Conservation (phyloP, 2,329 filamentous ascomycete genomes). For the Huntiella abstrusa region DNA sequence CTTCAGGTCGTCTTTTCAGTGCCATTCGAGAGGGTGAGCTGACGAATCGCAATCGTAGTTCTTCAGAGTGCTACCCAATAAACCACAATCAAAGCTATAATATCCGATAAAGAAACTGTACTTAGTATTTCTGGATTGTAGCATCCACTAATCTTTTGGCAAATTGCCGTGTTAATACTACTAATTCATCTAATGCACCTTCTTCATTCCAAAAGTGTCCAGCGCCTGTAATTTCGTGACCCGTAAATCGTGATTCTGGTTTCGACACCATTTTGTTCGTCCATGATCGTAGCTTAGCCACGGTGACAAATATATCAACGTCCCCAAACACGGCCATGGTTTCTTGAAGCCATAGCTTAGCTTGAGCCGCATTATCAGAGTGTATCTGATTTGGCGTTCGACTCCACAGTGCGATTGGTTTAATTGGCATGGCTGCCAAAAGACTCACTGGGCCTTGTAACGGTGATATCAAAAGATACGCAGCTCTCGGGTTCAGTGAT, state of each 20-base stretch:
- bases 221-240: slow-evolving; percentile 30
- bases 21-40: too few relatives aligned
- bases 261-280: slow-evolving; percentile 28
- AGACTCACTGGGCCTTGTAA: slow-evolving; percentile 40
- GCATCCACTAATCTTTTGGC: background rate
- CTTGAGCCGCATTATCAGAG: slow-evolving; percentile 21
- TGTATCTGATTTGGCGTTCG: background rate
- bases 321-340: slow-evolving; percentile 59
- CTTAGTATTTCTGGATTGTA: too few relatives aligned
- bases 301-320: slow-evolving; percentile 53
- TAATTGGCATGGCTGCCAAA: slow-evolving; percentile 42
- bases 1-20: too few relatives aligned
- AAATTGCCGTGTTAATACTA: slow-evolving; percentile 16
- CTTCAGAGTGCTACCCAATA: background rate
- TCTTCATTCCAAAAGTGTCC: slow-evolving; percentile 47
- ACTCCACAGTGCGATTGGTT: background rate
- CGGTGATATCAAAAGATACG: slow-evolving; percentile 51
- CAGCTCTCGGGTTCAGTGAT: slow-evolving; percentile 16
- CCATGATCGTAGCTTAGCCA: slow-evolving; percentile 49
- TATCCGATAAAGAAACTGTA: too few relatives aligned
- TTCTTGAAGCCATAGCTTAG: slow-evolving; percentile 36
- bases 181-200: slow-evolving; percentile 24
- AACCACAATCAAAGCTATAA: too few relatives aligned
- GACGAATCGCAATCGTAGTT: background rate
- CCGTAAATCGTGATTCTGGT: slow-evolving; percentile 26